These are phyloP conservation scores for Cladosporium austrohemisphaericum DNA, from an alignment of 2,329 filamentous ascomycete genomes.

Conservation along the genomic window DNA sequence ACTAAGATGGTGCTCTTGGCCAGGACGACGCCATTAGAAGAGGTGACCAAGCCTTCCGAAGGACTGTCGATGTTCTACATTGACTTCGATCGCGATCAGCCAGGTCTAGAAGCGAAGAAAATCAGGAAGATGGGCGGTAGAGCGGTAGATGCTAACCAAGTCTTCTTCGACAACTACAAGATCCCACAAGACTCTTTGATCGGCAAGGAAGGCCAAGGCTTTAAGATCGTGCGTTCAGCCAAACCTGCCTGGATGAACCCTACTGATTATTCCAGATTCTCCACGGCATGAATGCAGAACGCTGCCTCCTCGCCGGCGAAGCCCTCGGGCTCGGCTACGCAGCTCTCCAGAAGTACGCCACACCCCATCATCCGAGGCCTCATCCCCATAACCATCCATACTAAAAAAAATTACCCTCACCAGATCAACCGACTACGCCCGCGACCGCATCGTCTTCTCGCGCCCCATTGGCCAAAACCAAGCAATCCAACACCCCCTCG, in stretches of 20 bases:
- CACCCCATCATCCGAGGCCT: not conserved
- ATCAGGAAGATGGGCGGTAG: constrained; percentile 85
- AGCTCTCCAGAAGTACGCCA: constrained; percentile 39
- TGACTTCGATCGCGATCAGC: constrained; percentile 60
- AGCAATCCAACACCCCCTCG: constrained; percentile 57
- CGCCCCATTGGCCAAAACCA: constrained; percentile 59
- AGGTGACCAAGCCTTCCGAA: constrained; percentile 66
- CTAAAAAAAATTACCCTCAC: not conserved
- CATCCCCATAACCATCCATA: not conserved
- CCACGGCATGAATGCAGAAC: constrained; percentile 50
- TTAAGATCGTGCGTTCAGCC: constrained; percentile 56
- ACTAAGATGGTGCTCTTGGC: constrained; percentile 79
- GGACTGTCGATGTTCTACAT: constrained; percentile 79
- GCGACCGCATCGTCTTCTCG: constrained; percentile 52
- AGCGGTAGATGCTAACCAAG: constrained; percentile 79
- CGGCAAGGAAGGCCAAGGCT: constrained; percentile 70
- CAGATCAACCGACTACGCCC: constrained; percentile 39
- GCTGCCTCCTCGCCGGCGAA: constrained; percentile 62
- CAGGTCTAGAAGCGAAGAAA: constrained; percentile 62
- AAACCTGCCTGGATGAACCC: not conserved
- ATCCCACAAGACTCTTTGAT: constrained; percentile 64
- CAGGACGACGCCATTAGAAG: constrained; percentile 66
- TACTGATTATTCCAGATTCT: constrained; percentile 31
- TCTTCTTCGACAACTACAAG: constrained; percentile 78
- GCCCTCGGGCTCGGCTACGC: constrained; percentile 77